Base-by-base conservation (phyloP, 306 rosid genomes). In the Echinosophora koreensis region DNA sequence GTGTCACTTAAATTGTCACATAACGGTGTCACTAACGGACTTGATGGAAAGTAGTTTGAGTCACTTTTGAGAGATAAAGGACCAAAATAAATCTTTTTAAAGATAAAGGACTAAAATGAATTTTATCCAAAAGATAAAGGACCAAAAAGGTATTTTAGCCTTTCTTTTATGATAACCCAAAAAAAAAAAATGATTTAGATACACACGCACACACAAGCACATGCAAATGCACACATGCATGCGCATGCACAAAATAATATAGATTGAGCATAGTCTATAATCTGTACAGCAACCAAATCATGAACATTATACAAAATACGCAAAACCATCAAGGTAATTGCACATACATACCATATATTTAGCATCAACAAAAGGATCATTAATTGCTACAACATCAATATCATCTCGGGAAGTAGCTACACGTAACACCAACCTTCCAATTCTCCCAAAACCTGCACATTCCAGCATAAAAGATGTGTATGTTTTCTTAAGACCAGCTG, bases 401-500 rank as follows among this genome's bases (percentile, higher is more conserved):
- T 92, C 99, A 91, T 90, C 99, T 81, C 99, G 81, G 34, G 81
- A 67, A 83, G 83, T 66, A 22, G 99, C 99, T 66, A 95, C 80
- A 16, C 99, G 93, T 50, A 95, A 79, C 61, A 95, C 97, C 92
- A 95, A 85, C 84, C 99, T 88, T 81, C 99, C 99, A 83, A 95
- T 95, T 35, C 99, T 91, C 75, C 99, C 99, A 86, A 95, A 95
- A 71, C 99, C 99, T 94, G 85, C 69, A 66, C 18, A 15, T 66
- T 77, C 60, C 69, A 86, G 78, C 72, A 85, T 42, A 56, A 58
- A 60, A 51, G 38, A 81, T 67, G 57, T 51, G 54, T 1, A 46
- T 6, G 3, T 17, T 32, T 66, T 61, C 55, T 64, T 54, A 16
- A 84, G 34, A 8, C 49, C 52, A 35, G 57, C 47, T 60, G 28